Base-by-base conservation (phyloP, 2,329 filamentous ascomycete genomes). In the Macroventuria anomochaeta region DNA sequence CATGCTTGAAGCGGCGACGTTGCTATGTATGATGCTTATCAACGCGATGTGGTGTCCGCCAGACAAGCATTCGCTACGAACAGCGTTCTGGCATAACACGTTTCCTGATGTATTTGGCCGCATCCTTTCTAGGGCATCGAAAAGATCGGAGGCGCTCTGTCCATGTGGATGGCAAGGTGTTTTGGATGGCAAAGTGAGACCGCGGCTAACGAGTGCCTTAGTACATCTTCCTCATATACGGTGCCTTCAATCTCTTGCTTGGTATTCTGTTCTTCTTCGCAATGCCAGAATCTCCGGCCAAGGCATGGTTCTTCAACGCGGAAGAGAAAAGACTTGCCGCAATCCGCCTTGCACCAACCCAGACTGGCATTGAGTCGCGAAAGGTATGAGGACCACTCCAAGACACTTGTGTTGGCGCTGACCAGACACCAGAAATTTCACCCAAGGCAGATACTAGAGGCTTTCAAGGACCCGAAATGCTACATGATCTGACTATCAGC, bases 21-120 rank as follows among this genome's bases (percentile, higher is more conserved):
- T 46, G 5, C 43, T 32, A 18, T 28, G 15, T 13, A 28, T 36
- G 32, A 46, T 46, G 32, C 32, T 46, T 6, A 21, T 46, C n/a
- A 46, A 36, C n/a, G 32, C 32, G 1, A 46, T 36, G 32, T 46
- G 46, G 36, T 48, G 40, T 20, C 28, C 32, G 8, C 34, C 36
- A 3, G 46, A 48, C 3, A 36, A 40, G 28, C 46, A 48, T 25
- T 36, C 34, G 3, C 36, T 48, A 7, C 17, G 46, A 33, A 48
- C 46, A 17, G 36, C 46, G 5, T 39, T 48, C 10, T 48, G 46
- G 36, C 29, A 39, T 18, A 40, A 40, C 26, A 39, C 36, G 3
- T 48, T 48, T n/a, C 26, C 46, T 33, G 46, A 36, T 12, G 37
- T 48, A 3, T 48, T 48, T 15, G 46, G 46, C 18, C 36, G 46